Evolutionary conservation across 78 protist genomes (phyloP), one percentile per base, ranked within the genome.

Genomic region (Speleostelium caveatum): DNA sequence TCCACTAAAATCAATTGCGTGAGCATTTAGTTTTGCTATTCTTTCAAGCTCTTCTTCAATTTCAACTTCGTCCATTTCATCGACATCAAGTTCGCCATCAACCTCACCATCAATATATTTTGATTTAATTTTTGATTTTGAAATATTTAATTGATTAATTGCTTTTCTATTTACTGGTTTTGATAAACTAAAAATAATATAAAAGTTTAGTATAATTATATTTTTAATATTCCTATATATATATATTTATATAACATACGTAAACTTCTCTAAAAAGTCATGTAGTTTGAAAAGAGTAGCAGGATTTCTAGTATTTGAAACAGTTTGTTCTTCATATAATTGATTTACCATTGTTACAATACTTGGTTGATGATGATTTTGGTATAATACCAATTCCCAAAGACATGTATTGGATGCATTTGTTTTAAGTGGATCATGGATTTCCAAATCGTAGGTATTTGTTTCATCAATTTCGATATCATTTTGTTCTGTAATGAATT

Each of bases 341-440:
- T 49, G 26, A 21, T 58, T 30, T 0, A 94, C 83, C 28, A 90
- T 77, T 19, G 26, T 30, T n/a, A 59, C 58, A 24, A 95, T 85
- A 1, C 79, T 76, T 75, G 96, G 96, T 61, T 95, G 94, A 72
- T 49, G 83, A 72, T 95, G 96, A 3, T 67, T 39, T 74, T 49
- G 39, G 53, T 80, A 60, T 28, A 39, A 39, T 22, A 35, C 36
- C 3, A 88, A 45, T 39, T 94, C 96, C 95, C 95, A 90, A n/a
- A 79, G 22, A 74, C 86, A 76, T 42, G 95, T 30, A 3, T 24
- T 21, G 1, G 85, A 88, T 21, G 91, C 96, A 30, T 77, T 56
- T 3, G 94, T 75, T 24, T 39, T 45, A n/a, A 24, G 14, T 58
- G 96, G 96, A 28, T 90, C 94, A 41, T 92, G 77, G 22, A 80